Evolutionary conservation across 306 rosid genomes (phyloP), one percentile per base, ranked within the genome.

Genomic region (Urtica urens): DNA sequence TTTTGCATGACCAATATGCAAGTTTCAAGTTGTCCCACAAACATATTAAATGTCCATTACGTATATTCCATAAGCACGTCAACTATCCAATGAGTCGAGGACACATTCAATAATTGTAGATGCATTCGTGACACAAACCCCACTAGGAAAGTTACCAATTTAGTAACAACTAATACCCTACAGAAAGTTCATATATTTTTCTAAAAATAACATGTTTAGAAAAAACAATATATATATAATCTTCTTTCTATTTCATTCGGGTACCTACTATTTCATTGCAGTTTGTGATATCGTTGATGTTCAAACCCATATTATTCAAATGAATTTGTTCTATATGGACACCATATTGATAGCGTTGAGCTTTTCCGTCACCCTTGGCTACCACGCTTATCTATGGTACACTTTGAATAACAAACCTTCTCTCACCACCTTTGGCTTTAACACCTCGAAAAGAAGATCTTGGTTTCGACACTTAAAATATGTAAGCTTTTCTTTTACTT

Each of bases 321-420:
- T n/a, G n/a, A n/a, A n/a, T n/a, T n/a, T 58, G 38, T 42, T 55
- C 48, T 82, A 66, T 56, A 26, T 83, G 38, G 94, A 87, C 51
- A 74, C 76, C 59, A 62, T 80, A 10, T 67, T 87, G 66, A 47
- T 78, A 31, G 75, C 87, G 31, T 9, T 78, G 28, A 83, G 94
- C 46, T 33, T 87, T 27, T 69, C 80, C 47, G 53, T 80, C 8
- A 68, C 74, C 9, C 46, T 72, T 3, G 81, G 76, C 23, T 83
- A 87, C 67, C 94, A 87, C 68, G 72, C 41, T 25, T 78, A 74
- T 70, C 86, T 87, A 7, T 83, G 79, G 69, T 69, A 70, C 47
- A 38, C 19, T 58, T 63, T 80, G 66, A 87, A 73, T 71, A 73
- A 62, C 71, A 78, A 67, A 28, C 93, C 94, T 51, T 70, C 70